These are phyloP conservation scores for Aphanoascus verrucosus DNA, from an alignment of 2,329 filamentous ascomycete genomes.

Conservation along the genomic window DNA sequence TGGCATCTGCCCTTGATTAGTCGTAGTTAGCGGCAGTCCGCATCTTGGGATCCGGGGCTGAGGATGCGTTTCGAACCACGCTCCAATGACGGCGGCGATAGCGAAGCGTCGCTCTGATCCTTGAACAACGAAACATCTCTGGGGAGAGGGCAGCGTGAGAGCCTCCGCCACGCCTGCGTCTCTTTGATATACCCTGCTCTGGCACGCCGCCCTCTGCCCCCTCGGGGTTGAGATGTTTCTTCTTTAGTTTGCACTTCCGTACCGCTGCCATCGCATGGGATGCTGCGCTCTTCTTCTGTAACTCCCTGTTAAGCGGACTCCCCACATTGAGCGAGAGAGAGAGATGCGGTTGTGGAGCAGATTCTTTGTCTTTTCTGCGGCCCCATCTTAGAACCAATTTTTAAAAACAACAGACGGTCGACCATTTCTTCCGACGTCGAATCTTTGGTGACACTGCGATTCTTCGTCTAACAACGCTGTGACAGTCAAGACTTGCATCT, in stretches of 20 bases:
- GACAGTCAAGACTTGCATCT: not conserved
- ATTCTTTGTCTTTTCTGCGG: constrained; percentile 3
- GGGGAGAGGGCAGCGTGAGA: not conserved
- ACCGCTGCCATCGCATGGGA: not conserved
- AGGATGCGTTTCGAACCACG: constrained; percentile 1
- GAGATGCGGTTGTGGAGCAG: not conserved
- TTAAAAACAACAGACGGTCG: not conserved
- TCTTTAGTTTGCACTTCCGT: not conserved
- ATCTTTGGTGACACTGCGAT: not conserved
- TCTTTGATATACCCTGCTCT: not conserved
- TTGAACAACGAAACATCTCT: not conserved
- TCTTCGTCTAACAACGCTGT: not conserved
- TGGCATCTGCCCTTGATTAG: not conserved
- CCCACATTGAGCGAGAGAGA: not conserved
- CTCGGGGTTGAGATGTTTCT: not conserved
- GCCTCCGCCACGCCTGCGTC: not conserved
- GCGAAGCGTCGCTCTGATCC: not conserved
- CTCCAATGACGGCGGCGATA: not conserved
- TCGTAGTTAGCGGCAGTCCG: not conserved
- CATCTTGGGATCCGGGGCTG: constrained; percentile 4
- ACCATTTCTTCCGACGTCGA: not conserved
- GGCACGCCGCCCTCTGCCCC: not conserved
- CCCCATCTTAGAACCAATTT: not conserved
- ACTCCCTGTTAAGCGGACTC: not conserved
- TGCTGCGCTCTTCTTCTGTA: not conserved